These are phyloP conservation scores for Capillidium heterosporum DNA, from an alignment of 371 early-diverging fungal genomes.

Conservation along the genomic window DNA sequence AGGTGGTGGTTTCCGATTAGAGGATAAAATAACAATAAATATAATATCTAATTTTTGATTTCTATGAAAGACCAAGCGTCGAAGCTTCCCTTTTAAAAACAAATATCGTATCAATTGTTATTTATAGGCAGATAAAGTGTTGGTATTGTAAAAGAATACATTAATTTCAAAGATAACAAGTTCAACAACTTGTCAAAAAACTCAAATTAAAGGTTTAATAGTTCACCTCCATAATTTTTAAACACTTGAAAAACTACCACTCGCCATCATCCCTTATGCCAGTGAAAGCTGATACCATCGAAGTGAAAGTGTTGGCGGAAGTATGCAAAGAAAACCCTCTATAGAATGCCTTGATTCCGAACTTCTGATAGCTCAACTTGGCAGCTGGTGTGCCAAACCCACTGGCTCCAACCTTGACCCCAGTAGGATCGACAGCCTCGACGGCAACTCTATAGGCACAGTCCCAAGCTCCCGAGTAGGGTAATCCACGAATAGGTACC, in stretches of 20 bases:
- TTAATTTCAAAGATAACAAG: too few relatives aligned
- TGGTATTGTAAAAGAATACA: too few relatives aligned
- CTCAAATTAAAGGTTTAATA: too few relatives aligned
- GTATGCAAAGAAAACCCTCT: not conserved
- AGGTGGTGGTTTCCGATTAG: too few relatives aligned
- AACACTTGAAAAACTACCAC: not conserved
- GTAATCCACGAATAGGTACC: conserved; percentile 53
- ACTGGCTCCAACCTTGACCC: not conserved
- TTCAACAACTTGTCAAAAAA: too few relatives aligned
- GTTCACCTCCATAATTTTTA: too few relatives aligned
- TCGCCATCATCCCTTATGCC: conserved; percentile 2
- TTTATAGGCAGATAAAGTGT: too few relatives aligned
- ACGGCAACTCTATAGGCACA: conserved; percentile 56
- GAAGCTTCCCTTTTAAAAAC: too few relatives aligned
- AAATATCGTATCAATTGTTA: too few relatives aligned
- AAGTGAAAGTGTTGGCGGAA: not conserved
- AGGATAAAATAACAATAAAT: too few relatives aligned
- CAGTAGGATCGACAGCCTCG: conserved; percentile 35
- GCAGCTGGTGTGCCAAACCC: not conserved
- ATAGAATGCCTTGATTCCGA: not conserved
- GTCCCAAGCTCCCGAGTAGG: conserved; percentile 70
- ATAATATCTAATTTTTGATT: too few relatives aligned
- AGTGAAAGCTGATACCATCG: not conserved
- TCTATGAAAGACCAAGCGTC: too few relatives aligned
- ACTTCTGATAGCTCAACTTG: not conserved